Percentiles rank a stretch among this genome's conserved stretches.
Conservation (phyloP, 805 yeast genomes). For the Metschnikowia continentalis region DNA sequence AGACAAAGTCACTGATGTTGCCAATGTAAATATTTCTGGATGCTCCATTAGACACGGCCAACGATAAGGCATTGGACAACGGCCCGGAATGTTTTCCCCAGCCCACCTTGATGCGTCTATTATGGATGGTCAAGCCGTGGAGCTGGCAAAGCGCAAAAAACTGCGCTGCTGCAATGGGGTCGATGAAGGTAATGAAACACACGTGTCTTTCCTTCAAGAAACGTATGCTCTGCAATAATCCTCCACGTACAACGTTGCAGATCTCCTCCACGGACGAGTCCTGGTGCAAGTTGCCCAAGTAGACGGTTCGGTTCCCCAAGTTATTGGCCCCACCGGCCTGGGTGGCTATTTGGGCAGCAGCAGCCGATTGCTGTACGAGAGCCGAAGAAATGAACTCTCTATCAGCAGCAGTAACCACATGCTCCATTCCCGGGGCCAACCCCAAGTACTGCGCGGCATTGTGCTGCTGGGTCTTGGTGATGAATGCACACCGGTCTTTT, state of each 20-base stretch:
- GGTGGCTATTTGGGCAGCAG: conserved; percentile 96
- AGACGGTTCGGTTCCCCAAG: conserved; percentile 90
- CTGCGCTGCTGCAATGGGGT: conserved; percentile 96
- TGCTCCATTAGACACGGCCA: conserved; percentile 92
- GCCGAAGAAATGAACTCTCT: conserved; percentile 64
- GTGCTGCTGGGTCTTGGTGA: conserved; percentile 92
- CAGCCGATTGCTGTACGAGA: conserved; percentile 88
- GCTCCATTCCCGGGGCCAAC: conserved; percentile 83
- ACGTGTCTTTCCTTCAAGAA: conserved; percentile 81
- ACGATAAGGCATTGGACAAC: conserved; percentile 74
- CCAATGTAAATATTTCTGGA: conserved; percentile 92
- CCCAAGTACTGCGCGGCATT: conserved; percentile 95
- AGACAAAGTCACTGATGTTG: conserved; percentile 46
- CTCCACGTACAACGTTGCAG: conserved; percentile 95
- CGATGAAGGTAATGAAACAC: conserved; percentile 92
- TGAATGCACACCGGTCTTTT: conserved; percentile 91
- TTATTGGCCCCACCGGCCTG: conserved; percentile 91
- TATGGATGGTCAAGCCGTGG: conserved; percentile 83
- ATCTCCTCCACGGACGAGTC: conserved; percentile 88
- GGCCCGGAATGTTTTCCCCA: conserved; percentile 99
- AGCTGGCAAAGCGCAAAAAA: conserved; percentile 91
- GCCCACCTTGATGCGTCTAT: conserved; percentile 83
- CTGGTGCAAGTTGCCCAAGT: conserved; percentile 84
- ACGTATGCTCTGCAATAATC: conserved; percentile 79
- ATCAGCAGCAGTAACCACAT: conserved; percentile 66